phyloP scores from a whole-genome alignment of 2,329 filamentous ascomycete genomes.

The Coleophoma eucalyptorum region DNA sequence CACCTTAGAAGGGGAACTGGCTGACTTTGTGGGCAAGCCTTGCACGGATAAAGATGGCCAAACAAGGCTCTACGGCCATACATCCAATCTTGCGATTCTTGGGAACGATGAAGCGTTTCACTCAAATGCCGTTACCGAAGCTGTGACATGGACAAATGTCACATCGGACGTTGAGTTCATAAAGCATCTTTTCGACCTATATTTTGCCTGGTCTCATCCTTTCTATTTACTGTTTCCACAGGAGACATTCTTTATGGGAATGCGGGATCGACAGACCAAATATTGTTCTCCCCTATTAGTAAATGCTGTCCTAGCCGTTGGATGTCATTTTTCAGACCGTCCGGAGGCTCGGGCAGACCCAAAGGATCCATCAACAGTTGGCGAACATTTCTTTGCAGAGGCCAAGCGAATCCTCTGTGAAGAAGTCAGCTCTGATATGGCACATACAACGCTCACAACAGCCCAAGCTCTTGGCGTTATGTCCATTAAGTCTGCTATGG shows the following conservation, averaged over 20 bases:
- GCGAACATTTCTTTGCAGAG: conserved; percentile 72
- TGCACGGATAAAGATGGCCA: conserved; percentile 4
- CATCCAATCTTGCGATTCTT: conserved; percentile 9
- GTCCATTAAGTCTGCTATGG: conserved; percentile 69
- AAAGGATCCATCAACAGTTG: conserved; percentile 62
- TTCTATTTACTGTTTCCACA: conserved; percentile 67
- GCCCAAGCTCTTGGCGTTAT: conserved; percentile 73
- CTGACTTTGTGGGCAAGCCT: conserved; percentile 7
- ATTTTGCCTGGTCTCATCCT: conserved; percentile 73
- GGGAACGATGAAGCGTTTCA: conserved; percentile 1
- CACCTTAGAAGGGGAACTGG: conserved; percentile 8
- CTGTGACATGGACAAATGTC: conserved; percentile 53
- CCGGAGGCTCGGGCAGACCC: conserved; percentile 55
- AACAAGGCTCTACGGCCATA: conserved; percentile 15
- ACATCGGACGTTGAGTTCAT: conserved; percentile 55
- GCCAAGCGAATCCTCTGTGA: conserved; percentile 56
- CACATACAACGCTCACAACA: conserved; percentile 63
- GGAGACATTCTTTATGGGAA: conserved; percentile 15
- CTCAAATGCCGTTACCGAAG: conserved; percentile 1
- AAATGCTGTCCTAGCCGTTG: conserved; percentile 39
- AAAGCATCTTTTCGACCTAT: conserved; percentile 58
- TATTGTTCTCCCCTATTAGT: conserved; percentile 37
- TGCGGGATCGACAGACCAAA: conserved; percentile 10
- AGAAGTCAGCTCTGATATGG: conserved; percentile 26
- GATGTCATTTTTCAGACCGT: conserved; percentile 67